These are phyloP conservation scores for Nitzschia sp. DNA, from an alignment of 108 stramenopile genomes.

Conservation along the genomic window DNA sequence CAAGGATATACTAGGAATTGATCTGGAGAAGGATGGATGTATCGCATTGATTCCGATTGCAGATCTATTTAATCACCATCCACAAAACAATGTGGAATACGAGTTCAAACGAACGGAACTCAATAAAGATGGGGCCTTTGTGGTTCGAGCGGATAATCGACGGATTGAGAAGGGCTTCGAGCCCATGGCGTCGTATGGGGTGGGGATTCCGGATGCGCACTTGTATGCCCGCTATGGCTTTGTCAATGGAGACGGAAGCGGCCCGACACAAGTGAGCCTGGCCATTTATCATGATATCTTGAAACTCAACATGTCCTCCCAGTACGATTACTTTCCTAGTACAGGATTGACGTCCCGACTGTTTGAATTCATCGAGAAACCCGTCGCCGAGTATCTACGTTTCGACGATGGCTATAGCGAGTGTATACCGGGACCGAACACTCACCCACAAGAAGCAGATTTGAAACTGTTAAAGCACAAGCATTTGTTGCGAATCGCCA, in stretches of 20 bases:
- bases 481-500: constrained; percentile 64
- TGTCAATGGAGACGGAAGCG: constrained; percentile 83
- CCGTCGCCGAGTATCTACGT: constrained; percentile 60
- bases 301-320: constrained; percentile 41
- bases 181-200: constrained; percentile 70
- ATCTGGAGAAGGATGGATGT: constrained; percentile 42
- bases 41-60: constrained; percentile 77
- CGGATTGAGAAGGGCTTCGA: constrained; percentile 38
- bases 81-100: constrained; percentile 66
- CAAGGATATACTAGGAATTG: constrained; percentile 38
- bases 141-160: constrained; percentile 36
- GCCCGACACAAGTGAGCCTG: constrained; percentile 57
- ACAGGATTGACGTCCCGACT: constrained; percentile 19
- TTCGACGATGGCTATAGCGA: constrained; percentile 82
- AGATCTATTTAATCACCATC: constrained; percentile 84
- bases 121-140: constrained; percentile 43
- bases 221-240: constrained; percentile 81
- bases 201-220: constrained; percentile 62
- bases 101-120: constrained; percentile 41
- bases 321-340: constrained; percentile 59
- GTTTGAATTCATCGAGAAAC: constrained; percentile 41
- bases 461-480: constrained; percentile 76
- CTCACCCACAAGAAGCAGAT: constrained; percentile 40
- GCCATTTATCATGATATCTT: constrained; percentile 42
- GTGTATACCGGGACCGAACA: constrained; percentile 45